Base-by-base conservation (phyloP, 225 moss, liverwort and hornwort species). In the Takakia lepidozioides region DNA sequence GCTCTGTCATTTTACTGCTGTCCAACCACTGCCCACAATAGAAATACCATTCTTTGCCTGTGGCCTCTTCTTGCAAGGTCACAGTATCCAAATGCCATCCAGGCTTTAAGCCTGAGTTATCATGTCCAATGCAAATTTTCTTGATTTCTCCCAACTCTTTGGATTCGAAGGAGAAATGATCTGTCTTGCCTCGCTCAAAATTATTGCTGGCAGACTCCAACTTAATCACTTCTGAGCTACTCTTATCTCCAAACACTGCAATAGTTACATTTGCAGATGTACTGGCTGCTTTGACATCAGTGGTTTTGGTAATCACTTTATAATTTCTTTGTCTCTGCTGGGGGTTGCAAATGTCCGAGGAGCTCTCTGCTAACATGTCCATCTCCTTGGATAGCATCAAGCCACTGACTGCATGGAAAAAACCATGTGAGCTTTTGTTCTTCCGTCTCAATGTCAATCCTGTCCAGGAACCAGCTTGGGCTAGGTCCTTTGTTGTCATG, bases 401-500 rank as follows among this genome's bases (percentile, higher is more conserved):
- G 19, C 45, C 45, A 46, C 25, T 46, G 19, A 15, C 25, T 9
- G 45, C 25, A 46, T 25, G 45, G 45, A 15, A 46, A 46, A 25
- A 22, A 25, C 45, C 45, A 46, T 25, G 15, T 46, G 19, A 1
- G 14, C 14, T 25, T 25, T 3, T 15, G 1, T 13, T 14, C 14
- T 46, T 21, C 9, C 8, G 22, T 9, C 23, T 46, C 45, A 8
- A 46, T 4, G 10, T 46, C 45, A 22, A 46, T 25, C 20, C 10
- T 23, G 2, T 46, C 45, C 9, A 46, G 15, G 25, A 46, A 46
- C 45, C 45, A 46, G 25, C 21, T 46, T 25, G 45, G 45, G 45
- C 45, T 46, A 14, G 8, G 10, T 15, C 45, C 45, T 13, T 13
- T 21, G 19, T 21, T 13, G 45, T 46, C 45, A 25, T 23, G 45